A percentile compares a stretch with the other conserved stretches of the same genome.
These are phyloP conservation scores for Thalassiosira gravida DNA, from an alignment of 352 stramenopile species.

Conservation along the genomic window DNA sequence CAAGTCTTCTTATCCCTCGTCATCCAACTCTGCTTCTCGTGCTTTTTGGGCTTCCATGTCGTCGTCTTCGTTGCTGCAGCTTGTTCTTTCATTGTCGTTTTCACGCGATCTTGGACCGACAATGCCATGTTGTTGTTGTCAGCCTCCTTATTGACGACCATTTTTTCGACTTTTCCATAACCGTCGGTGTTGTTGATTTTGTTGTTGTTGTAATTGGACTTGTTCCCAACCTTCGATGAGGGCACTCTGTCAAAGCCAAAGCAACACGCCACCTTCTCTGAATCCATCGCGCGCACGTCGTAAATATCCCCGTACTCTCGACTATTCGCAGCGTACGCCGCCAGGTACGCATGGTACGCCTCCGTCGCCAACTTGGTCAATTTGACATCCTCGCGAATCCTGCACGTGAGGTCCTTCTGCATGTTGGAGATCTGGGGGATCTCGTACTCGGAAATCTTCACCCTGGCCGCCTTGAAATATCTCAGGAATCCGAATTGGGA, in stretches of 20 bases:
- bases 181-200: too few relatives aligned
- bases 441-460: constrained; percentile 47
- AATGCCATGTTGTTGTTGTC: too few relatives aligned
- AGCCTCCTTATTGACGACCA: too few relatives aligned
- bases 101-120: background rate
- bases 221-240: background rate
- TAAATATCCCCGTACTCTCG: constrained; percentile 55
- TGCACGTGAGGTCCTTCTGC: constrained; percentile 18
- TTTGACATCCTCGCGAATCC: constrained; percentile 23
- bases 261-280: constrained; percentile 24
- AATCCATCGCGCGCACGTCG: constrained; percentile 33
- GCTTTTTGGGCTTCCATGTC: background rate
- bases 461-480: constrained; percentile 31
- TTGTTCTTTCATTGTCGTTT: background rate
- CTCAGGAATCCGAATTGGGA: constrained; percentile 31
- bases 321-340: constrained; percentile 25
- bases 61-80: background rate
- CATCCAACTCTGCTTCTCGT: constrained; percentile 11
- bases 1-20: constrained; percentile 20
- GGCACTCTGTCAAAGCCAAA: constrained; percentile 43
- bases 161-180: too few relatives aligned
- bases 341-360: constrained; percentile 40
- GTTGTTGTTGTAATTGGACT: background rate
- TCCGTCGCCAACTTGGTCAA: constrained; percentile 18
- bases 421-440: constrained; percentile 40